Evolutionary conservation across 2,329 filamentous ascomycete species (phyloP), one percentile per base, ranked within the genome.

Genomic region (Cordyceps cateniannulata): DNA sequence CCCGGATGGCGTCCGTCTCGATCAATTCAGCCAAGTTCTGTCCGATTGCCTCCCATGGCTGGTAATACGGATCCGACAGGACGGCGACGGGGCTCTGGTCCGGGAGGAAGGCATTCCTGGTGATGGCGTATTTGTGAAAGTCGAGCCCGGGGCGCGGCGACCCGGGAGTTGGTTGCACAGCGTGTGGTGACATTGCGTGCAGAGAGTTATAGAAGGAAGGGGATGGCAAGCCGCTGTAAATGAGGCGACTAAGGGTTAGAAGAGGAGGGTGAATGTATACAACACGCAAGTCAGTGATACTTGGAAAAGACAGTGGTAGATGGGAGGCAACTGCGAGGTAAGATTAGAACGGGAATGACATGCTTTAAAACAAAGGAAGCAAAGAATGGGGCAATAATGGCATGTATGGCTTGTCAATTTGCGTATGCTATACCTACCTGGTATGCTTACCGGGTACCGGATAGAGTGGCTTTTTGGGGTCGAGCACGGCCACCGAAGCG

Each of bases 71-170:
- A 66, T 91, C 82, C 0, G 87, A 80, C 4, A 96, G 79, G 20
- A 74, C 67, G 22, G 82, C 78, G 1, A 92, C 76, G 0, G 91
- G 92, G n/a, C 81, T 76, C 22, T 87, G 75, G 20, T 85, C 77
- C 0, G 92, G 90, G 5, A 96, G 82, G 71, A 96, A 96, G 42
- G 91, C 92, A 72, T 90, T 84, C 24, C 78, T 71, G 2, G 77
- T 75, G 27, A 81, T 69, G 24, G 69, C 69, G 53, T 74, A 79
- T 49, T 72, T 69, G 32, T 66, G 63, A 20, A 77, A 63, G 50
- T 75, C 69, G 12, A 69, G 59, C 0, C 66, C 62, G 35, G 63
- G 62, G 61, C 67, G 64, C 42, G 62, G 61, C 16, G 59, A 53
- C 0, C 66, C 61, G 5, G 64, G 47, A 22, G 66, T 62, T 20